phyloP scores from a whole-genome alignment of 805 yeast species.

The Ogataea neopini region DNA sequence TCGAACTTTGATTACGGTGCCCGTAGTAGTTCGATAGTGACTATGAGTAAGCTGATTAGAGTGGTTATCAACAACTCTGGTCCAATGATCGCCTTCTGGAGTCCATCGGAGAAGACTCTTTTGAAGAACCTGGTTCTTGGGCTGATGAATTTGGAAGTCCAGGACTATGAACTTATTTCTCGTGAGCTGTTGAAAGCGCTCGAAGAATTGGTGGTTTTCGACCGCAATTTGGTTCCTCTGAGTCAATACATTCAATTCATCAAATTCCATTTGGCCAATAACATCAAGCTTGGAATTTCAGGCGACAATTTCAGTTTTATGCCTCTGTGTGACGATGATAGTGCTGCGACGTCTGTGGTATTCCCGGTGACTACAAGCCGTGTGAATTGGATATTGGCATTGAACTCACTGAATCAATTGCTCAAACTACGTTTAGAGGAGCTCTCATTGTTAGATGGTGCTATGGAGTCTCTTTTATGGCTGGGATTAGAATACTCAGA shows the following conservation, averaged over 20 bases:
- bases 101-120: constrained; percentile 28
- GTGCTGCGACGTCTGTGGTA: constrained; percentile 27
- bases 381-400: constrained; percentile 25
- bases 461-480: constrained; percentile 32
- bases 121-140: constrained; percentile 41
- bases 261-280: constrained; percentile 34
- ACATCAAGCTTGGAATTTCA: constrained; percentile 36
- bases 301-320: constrained; percentile 23
- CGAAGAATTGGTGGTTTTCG: constrained; percentile 51
- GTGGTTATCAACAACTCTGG: constrained; percentile 54
- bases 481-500: constrained; percentile 34
- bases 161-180: constrained; percentile 35
- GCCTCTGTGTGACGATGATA: constrained; percentile 29
- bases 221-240: constrained; percentile 37
- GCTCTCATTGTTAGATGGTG: constrained; percentile 15
- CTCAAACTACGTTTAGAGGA: constrained; percentile 26
- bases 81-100: constrained; percentile 48
- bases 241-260: constrained; percentile 34
- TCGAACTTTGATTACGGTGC: constrained; percentile 50
- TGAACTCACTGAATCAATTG: constrained; percentile 33
- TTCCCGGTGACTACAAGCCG: constrained; percentile 37
- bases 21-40: constrained; percentile 42
- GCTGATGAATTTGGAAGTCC: constrained; percentile 37
- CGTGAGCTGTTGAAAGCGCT: constrained; percentile 42
- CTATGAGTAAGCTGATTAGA: constrained; percentile 45